phyloP scores from a whole-genome alignment of 2,329 filamentous ascomycete species.

The Chaetomium globosum region DNA sequence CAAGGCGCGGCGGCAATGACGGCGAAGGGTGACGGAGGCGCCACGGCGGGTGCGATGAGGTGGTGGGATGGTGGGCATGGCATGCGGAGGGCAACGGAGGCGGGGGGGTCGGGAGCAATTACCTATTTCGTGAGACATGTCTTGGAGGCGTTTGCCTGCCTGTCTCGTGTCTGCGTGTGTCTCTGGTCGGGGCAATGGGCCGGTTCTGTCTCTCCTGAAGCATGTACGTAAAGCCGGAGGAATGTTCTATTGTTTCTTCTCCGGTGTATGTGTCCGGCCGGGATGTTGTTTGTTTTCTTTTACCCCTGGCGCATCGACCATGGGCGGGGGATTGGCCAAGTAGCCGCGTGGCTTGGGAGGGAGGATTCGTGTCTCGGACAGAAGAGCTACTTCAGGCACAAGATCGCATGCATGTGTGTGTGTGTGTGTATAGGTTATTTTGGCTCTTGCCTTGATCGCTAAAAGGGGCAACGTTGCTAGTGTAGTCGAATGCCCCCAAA shows the following conservation, averaged over 20 bases:
- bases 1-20: too few species aligned
- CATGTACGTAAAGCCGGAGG: background rate
- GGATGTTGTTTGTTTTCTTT: background rate
- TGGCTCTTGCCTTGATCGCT: background rate
- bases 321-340: conserved; percentile 4
- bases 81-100: background rate
- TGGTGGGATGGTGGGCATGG: background rate
- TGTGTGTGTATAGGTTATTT: background rate
- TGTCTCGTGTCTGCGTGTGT: background rate
- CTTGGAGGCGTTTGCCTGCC: background rate
- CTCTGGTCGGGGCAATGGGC: background rate
- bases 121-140: background rate
- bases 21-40: too few species aligned
- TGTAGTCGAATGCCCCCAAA: background rate
- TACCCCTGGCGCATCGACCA: background rate
- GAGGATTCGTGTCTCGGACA: background rate
- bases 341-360: conserved; percentile 10
- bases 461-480: background rate
- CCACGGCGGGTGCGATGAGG: background rate
- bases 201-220: background rate
- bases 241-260: conserved; percentile 1
- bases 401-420: background rate
- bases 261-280: background rate
- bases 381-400: background rate
- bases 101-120: background rate